Base-by-base conservation (phyloP, 306 rosid genomes). In the Begonia masoniana region DNA sequence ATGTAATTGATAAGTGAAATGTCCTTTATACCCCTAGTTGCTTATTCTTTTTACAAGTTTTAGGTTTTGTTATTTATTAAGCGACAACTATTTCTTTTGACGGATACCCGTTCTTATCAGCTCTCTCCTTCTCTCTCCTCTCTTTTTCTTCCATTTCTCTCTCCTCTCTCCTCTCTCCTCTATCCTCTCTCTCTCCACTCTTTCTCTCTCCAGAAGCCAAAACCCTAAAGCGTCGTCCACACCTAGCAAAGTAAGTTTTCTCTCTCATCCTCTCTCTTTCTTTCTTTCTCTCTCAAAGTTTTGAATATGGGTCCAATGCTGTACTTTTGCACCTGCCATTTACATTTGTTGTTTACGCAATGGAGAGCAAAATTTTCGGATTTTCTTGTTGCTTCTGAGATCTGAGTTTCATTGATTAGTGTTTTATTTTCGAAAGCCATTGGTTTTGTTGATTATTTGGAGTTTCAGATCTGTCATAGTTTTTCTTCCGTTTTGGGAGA, bases 221-320 rank as follows among this genome's bases (percentile, higher is more conserved):
- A 88, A 88, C 93, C 93, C 95, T 82, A 80, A 85, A 85, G 97
- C 76, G 84, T 84, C 95, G 95, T 84, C 82, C 85, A 75, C 94
- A 88, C 87, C 93, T 82, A 88, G 86, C 86, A 78, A 80, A 88
- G 97, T 84, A 84, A 88, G 97, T 82, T 82, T 62, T 63, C 61
- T 50, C 60, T 74, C 62, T 41, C 60, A 31, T 43, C 52, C 62
- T 50, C 46, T 54, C 26, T 55, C 48, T 42, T 70, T 60, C 48
- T 42, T 70, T 60, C 47, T 56, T 61, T 57, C 87, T 36, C 63
- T 62, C 68, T 56, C 71, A 68, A 64, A 55, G 78, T 85, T 82
- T 85, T 80, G 85, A 85, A 64, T 66, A 82, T 78, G 94, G 93
- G 95, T 76, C 87, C 82, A 74, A 74, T 65, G 71, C 74, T 67